A percentile compares a stretch with the other conserved stretches of the same genome.
Conservation (phyloP, 1,139 yeast species). For the Geotrichum reessii region DNA sequence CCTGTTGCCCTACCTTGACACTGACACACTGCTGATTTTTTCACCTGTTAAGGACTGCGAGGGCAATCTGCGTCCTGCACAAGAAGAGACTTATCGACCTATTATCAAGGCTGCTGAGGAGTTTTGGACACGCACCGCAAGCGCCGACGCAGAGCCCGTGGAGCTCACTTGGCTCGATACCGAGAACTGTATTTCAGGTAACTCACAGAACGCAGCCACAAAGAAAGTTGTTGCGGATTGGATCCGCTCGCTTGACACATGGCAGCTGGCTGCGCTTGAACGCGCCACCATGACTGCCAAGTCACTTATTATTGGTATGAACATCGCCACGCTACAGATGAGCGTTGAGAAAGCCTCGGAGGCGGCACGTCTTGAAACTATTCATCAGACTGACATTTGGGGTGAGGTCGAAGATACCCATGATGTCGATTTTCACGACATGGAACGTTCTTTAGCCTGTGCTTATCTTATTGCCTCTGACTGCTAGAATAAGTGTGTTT, state of each 20-base stretch:
- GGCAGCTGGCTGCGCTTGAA: constrained; percentile 84
- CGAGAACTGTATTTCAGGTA: constrained; percentile 80
- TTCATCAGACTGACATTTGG: constrained; percentile 84
- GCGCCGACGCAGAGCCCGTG: constrained; percentile 26
- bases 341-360: constrained; percentile 68
- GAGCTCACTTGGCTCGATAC: constrained; percentile 63
- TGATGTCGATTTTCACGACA: constrained; percentile 88
- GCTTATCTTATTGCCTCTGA: constrained; percentile 59
- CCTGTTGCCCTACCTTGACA: constrained; percentile 76
- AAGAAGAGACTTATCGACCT: constrained; percentile 70
- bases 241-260: constrained; percentile 56
- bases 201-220: constrained; percentile 57
- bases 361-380: constrained; percentile 74
- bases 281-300: constrained; percentile 79
- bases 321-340: constrained; percentile 35
- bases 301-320: constrained; percentile 68
- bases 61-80: constrained; percentile 70
- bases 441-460: constrained; percentile 73
- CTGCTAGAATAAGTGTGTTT: not conserved
- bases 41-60: constrained; percentile 79
- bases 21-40: constrained; percentile 85
- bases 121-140: constrained; percentile 42
- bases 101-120: constrained; percentile 62
- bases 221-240: constrained; percentile 60
- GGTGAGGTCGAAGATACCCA: constrained; percentile 99